Evolutionary conservation across 1,284 basidiomycete genomes (phyloP), one percentile per base, ranked within the genome.

Genomic region (Trichosporon sp.): DNA sequence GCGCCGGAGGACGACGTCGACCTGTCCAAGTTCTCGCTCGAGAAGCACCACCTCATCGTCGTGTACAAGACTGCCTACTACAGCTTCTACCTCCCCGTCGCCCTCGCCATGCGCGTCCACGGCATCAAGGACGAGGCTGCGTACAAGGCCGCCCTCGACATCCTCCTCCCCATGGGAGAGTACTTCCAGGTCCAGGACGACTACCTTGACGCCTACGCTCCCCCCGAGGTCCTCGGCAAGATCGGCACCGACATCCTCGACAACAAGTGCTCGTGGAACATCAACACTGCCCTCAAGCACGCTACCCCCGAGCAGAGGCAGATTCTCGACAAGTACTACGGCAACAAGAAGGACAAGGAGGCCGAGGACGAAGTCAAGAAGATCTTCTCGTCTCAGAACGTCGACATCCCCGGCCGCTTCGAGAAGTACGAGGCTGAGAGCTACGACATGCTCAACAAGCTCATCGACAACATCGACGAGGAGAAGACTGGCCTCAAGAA

Each of bases 101-200:
- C 95, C 7, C 88, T 95, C 65, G 94, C 94, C 23, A 90, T 99
- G 88, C 86, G 88, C 77, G 83, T 86, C 79, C 74, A 85, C 70
- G 86, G 87, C 62, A 86, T 96, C 73, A 86, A 87, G 10, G 84
- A 87, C 68, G 81, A 86, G 33, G 80, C 85, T 13, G 87, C 91
- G 4, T 98, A 93, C 84, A 85, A 89, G 63, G 81, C 87, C 69
- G 91, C 95, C 0, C 84, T 88, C 59, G 85, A 87, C 58, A 95
- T 99, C 76, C 86, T 98, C 57, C 82, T 99, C 61, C 92, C 92
- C 9, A 86, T 98, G 67, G 95, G 96, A 65, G 94, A 96, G 81
- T 99, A 98, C 83, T 99, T 98, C 88, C 95, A 99, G 82, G 86
- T 96, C 58, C 95, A 99, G 63, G 95, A 99, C 81, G 96, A 99